phyloP scores from a whole-genome alignment of 1,284 basidiomycete genomes.

The Gymnopus androsaceus region DNA sequence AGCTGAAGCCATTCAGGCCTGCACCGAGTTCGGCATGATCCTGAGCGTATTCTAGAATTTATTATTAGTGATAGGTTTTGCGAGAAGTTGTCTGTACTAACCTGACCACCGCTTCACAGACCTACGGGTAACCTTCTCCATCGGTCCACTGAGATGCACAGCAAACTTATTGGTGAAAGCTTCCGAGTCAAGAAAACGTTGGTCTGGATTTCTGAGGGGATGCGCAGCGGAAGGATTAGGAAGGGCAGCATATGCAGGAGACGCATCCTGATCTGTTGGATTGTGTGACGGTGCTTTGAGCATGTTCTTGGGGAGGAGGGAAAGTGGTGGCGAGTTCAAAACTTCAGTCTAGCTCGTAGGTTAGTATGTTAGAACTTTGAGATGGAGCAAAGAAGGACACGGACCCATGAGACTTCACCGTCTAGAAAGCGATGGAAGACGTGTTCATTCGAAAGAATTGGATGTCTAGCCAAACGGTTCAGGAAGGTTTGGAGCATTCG shows the following conservation, averaged over 20 bases:
- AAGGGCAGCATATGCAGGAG: conserved; percentile 79
- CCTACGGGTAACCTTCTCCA: conserved; percentile 95
- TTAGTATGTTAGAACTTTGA: conserved; percentile 14
- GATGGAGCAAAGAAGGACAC: conserved; percentile 21
- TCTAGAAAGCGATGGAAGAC: conserved; percentile 95
- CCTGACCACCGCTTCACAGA: conserved; percentile 93
- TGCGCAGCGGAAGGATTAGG: conserved; percentile 89
- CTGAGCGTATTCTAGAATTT: conserved; percentile 70
- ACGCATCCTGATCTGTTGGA: conserved; percentile 79
- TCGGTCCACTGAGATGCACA: conserved; percentile 83
- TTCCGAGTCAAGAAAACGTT: conserved; percentile 95
- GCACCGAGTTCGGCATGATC: conserved; percentile 96
- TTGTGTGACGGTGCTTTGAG: conserved; percentile 94
- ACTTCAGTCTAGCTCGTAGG: conserved; percentile 72
- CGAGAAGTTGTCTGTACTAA: conserved; percentile 34
- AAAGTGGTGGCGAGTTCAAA: conserved; percentile 88
- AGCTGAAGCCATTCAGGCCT: conserved; percentile 92
- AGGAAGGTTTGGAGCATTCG: conserved; percentile 96
- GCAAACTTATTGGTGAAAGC: conserved; percentile 96
- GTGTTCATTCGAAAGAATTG: conserved; percentile 91
- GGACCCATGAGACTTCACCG: conserved; percentile 93
- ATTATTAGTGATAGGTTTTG: conserved; percentile 10
- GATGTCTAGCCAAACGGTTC: conserved; percentile 86
- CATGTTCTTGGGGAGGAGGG: conserved; percentile 91
- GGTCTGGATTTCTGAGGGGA: conserved; percentile 85